Evolutionary conservation across 1,284 basidiomycete species (phyloP), one percentile per base, ranked within the genome.

Genomic region (Ganoderma sp.): DNA sequence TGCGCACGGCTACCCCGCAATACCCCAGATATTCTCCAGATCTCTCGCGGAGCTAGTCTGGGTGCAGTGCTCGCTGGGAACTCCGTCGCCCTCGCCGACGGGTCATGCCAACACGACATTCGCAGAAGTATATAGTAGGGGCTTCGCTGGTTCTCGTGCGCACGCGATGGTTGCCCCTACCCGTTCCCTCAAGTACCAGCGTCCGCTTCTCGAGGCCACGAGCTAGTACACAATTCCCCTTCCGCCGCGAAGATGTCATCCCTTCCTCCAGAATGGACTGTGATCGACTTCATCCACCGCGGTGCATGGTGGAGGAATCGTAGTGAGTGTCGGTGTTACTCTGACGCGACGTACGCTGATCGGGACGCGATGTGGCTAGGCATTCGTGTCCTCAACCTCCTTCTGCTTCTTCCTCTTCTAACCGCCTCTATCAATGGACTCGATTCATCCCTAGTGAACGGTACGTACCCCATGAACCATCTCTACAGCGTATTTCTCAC

Each of bases 291-390:
- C 73, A 85, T 89, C 63, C 83, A 88, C 75, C 78, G 79, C 71
- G 87, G 87, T n/a, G 79, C 81, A 22, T 89, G 88, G 88, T 89
- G 87, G 87, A 82, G 73, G 65, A 88, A 89, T 78, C 81, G 82
- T 70, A 87, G 88, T 87, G 71, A 64, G 82, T 77, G 17, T 22
- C 6, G n/a, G 22, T 10, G 25, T 22, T 37, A 1, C n/a, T 19
- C 19, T 48, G 25, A 32, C 62, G 1, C 42, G 48, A 6, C 52
- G 43, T 59, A 37, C 25, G 43, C 39, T 54, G 34, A 54, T 25
- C 58, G 12, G 14, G 22, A 43, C 42, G 25, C 32, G 56, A 39
- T 34, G 67, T 45, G 3, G 9, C 28, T 60, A 90, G 89, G 89
- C 41, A 87, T 90, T 56, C 78, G 90, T 22, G 64, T 85, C 54